A percentile compares a stretch with the other conserved stretches of the same genome.
Evolutionary conservation across 345 rosid genomes (phyloP).

Genomic region (Punica granatum): DNA sequence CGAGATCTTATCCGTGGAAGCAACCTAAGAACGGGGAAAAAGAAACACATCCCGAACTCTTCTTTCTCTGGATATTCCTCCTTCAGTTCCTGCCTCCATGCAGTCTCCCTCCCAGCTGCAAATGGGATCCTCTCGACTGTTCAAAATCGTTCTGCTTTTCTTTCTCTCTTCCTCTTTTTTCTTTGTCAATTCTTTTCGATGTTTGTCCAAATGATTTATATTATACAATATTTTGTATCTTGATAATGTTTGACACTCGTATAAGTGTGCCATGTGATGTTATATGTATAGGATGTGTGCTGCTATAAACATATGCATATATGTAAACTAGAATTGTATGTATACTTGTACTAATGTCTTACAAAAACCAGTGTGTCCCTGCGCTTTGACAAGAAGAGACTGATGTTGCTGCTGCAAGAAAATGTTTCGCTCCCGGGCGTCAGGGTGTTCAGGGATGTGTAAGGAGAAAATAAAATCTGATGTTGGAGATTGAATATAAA

Average conservation of each 20-base stretch:
- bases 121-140: not conserved
- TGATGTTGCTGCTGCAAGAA: too few relatives aligned
- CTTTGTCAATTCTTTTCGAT: not conserved
- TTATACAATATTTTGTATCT: not conserved
- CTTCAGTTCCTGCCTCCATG: not conserved
- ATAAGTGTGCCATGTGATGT: not conserved
- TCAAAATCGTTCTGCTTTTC: not conserved
- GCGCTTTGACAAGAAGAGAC: too few relatives aligned
- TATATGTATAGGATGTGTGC: not conserved
- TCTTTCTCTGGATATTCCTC: not conserved
- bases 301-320: not conserved
- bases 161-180: not conserved
- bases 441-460: too few relatives aligned
- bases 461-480: too few relatives aligned
- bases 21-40: constrained; percentile 30
- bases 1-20: constrained; percentile 83
- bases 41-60: not conserved
- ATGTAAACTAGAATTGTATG: not conserved
- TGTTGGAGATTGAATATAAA: too few relatives aligned
- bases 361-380: not conserved
- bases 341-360: not conserved
- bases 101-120: not conserved
- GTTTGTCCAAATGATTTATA: not conserved
- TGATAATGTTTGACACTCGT: not conserved
- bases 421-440: too few relatives aligned